Conservation (phyloP, 306 rosid species). For the Corylus americana region DNA sequence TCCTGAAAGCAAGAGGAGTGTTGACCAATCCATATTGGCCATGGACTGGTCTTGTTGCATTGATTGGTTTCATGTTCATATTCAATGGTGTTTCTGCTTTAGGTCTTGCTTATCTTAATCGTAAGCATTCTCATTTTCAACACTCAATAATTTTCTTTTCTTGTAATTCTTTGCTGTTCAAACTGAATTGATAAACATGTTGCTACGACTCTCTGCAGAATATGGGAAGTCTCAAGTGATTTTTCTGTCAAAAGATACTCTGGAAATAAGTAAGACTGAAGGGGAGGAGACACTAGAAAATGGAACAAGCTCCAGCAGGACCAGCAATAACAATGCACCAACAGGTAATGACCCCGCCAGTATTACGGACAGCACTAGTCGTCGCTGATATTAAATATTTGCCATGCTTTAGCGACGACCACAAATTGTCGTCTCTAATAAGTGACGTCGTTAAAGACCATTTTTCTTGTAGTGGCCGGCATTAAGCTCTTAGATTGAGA, state of each 20-base stretch:
- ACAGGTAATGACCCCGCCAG: neutral
- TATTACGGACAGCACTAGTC: too few species aligned
- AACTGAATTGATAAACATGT: neutral
- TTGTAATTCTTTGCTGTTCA: neutral
- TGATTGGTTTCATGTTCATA: conserved; percentile 30
- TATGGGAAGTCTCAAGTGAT: conserved; percentile 19
- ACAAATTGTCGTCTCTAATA: too few species aligned
- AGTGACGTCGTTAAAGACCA: too few species aligned
- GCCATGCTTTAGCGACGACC: too few species aligned
- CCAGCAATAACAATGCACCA: neutral
- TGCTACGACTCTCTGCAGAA: conserved; percentile 25
- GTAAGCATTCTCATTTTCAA: conserved; percentile 31
- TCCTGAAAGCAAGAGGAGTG: conserved; percentile 36
- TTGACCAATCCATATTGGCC: conserved; percentile 38
- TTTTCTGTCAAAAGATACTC: conserved; percentile 13
- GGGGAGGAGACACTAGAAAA: neutral
- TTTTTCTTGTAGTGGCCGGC: too few species aligned
- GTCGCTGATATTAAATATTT: too few species aligned
- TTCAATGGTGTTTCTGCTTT: conserved; percentile 31
- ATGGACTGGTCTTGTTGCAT: conserved; percentile 43
- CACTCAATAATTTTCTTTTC: neutral
- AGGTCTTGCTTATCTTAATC: conserved; percentile 32
- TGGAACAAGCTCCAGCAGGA: conserved; percentile 7
- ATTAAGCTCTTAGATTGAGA: too few species aligned
- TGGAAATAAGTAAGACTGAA: neutral